Conservation (phyloP, 2,329 filamentous ascomycete species). For the Teratosphaeria nubilosa region DNA sequence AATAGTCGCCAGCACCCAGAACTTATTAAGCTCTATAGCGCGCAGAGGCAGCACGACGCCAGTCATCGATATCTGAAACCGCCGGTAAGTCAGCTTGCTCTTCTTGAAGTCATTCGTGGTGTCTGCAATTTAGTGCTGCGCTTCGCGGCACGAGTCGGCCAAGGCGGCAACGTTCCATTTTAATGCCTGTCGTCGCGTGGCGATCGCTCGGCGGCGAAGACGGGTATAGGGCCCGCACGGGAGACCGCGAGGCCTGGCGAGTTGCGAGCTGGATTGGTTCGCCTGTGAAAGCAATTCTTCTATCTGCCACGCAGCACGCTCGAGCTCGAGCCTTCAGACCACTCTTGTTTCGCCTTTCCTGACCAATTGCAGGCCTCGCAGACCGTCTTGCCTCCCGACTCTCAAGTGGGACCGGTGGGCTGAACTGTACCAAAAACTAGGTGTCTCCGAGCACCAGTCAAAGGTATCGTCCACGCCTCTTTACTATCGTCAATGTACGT, state of each 20-base stretch:
- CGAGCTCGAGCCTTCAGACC: not conserved
- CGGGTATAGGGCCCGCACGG: not conserved
- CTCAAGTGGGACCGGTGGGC: not conserved
- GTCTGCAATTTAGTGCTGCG: not conserved
- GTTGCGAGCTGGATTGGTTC: not conserved
- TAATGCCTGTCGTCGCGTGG: not conserved
- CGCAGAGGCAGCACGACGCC: not conserved
- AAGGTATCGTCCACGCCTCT: not conserved
- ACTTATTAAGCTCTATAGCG: not conserved
- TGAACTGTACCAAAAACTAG: not conserved
- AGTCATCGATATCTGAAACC: not conserved
- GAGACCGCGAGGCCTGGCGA: not conserved
- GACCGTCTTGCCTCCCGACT: not conserved
- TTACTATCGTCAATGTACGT: not conserved
- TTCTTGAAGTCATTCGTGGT: not conserved
- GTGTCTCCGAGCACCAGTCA: not conserved
- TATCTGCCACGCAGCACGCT: not conserved
- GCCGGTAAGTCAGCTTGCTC: not conserved
- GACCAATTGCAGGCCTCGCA: not conserved
- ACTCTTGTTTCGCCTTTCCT: not conserved
- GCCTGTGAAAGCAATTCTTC: not conserved
- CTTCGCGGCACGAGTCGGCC: not conserved
- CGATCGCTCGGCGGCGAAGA: not conserved
- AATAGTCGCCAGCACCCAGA: not conserved
- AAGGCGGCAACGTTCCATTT: not conserved